Base-by-base conservation (phyloP, 2,329 filamentous ascomycete genomes). In the Aspergillus cejpii region DNA sequence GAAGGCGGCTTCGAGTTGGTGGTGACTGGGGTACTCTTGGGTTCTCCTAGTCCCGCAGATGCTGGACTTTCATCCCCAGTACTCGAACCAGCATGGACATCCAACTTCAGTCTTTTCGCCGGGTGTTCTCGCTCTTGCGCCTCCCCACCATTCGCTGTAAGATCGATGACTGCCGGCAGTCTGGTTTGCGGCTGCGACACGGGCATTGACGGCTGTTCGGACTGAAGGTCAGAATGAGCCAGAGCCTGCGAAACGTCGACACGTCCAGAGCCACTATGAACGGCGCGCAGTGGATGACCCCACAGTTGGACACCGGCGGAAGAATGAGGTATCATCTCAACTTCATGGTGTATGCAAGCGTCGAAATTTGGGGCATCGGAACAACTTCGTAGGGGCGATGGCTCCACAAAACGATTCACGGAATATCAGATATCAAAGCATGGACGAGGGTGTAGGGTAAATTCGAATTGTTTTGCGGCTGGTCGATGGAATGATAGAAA, bases 321-420 rank as follows among this genome's bases (percentile, higher is more conserved):
- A 51, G 66, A 56, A 62, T 66, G 61, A 47, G 65, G 63, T 51
- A 66, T 69, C 66, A 70, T 69, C 56, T 61, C 60, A 59, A 58
- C 56, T 44, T 61, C 62, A 69, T 69, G 57, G 54, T 63, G 60
- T 62, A 55, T 56, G 42, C 53, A 48, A 51, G 51, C 49, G 48
- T 45, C 37, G 44, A 43, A 42, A 51, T 51, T 48, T 43, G 49
- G 54, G 49, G 58, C 55, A 61, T 61, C 33, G 47, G 50, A 51
- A 45, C 31, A 40, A 28, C 24, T 28, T 27, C 4, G 11, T 6
- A 21, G 19, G 37, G 37, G 37, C 23, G 23, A 26, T 6, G 23
- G 26, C 5, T 21, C 17, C 37, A n/a, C 1, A 15, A 24, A 28
- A 27, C 17, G 12, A 20, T 28, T 20, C 37, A 15, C 26, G n/a